Base-by-base conservation (phyloP, 2,329 filamentous ascomycete genomes). In the Paraconiothyrium sp. region DNA sequence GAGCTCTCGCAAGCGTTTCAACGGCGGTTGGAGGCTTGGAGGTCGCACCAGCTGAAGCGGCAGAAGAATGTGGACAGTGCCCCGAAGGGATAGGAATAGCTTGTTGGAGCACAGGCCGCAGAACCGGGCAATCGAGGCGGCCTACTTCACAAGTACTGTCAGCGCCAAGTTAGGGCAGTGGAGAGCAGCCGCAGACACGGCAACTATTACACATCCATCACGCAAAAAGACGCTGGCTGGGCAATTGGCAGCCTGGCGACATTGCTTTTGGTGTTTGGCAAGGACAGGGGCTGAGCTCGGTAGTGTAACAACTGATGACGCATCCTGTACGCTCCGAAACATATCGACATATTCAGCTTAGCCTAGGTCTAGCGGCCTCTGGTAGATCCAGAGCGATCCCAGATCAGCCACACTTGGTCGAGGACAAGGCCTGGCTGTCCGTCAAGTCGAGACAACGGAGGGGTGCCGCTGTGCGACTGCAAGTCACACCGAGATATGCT, bases 1-100 rank as follows among this genome's bases (percentile, higher is more conserved):
- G 62, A 64, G 58, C 63, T 68, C 70, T 70, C 62, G 62, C 57
- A 62, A 61, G 64, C 55, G 72, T 74, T 72, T 72, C 68, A 24
- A 70, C 66, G 62, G 64, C 61, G 65, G 69, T 65, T 65, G 69
- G 59, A 66, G 66, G 63, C 62, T 64, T 66, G 66, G 58, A 64
- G 66, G 63, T 64, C 65, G 66, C 69, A 71, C 68, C 69, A 70
- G 73, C 74, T 75, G 74, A 74, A 66, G 59, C 65, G 66, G 67
- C 65, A 48, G 49, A 62, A 41, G 61, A 63, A 60, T 63, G 60
- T 55, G 61, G 61, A 57, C 58, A 44, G 59, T 59, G 62, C 58
- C 57, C 49, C 32, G 39, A 57, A 62, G 51, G 60, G 64, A 71
- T 69, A 66, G 24, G 72, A 67, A 67, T 72, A 74, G 72, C 65